Percentiles rank a stretch among this genome's conserved stretches.
Conservation (phyloP, 768 basidiomycete species). For the Tylopilus rubrobrunneus region DNA sequence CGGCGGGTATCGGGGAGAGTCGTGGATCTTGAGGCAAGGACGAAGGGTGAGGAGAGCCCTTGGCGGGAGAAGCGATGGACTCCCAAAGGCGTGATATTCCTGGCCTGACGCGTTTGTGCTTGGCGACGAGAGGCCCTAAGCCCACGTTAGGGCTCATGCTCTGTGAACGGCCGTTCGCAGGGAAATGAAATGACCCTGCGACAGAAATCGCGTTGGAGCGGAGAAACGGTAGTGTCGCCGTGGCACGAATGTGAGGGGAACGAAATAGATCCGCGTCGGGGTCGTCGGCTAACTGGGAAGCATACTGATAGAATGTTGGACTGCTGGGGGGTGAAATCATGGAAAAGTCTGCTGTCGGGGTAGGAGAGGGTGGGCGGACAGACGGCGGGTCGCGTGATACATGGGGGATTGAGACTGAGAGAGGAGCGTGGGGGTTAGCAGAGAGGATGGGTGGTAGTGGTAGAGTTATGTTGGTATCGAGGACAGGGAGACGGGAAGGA, state of each 20-base stretch:
- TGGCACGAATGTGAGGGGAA: slow-evolving; percentile 18
- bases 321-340: slow-evolving; percentile 41
- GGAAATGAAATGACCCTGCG: slow-evolving; percentile 19
- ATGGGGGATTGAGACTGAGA: slow-evolving; percentile 25
- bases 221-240: slow-evolving; percentile 30
- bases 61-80: slow-evolving; percentile 30
- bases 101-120: slow-evolving; percentile 26
- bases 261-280: slow-evolving; percentile 21
- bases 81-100: slow-evolving; percentile 34
- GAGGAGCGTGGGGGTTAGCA: slow-evolving; percentile 10
- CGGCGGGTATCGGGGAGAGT: slow-evolving; percentile 17
- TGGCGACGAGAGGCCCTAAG: slow-evolving; percentile 18
- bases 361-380: slow-evolving; percentile 41
- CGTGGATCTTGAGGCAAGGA: slow-evolving; percentile 7
- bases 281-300: slow-evolving; percentile 24
- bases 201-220: slow-evolving; percentile 25
- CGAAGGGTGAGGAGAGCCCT: slow-evolving; percentile 10
- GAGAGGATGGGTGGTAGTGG: slow-evolving; percentile 3
- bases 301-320: slow-evolving; percentile 31
- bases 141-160: slow-evolving; percentile 23
- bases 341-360: slow-evolving; percentile 44
- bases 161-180: slow-evolving; percentile 21
- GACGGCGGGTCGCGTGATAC: slow-evolving; percentile 5
- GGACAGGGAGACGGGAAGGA: slow-evolving; percentile 25
- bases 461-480: slow-evolving; percentile 17